Evolutionary conservation across 345 rosid species (phyloP).

Genomic region (Salix suchowensis): DNA sequence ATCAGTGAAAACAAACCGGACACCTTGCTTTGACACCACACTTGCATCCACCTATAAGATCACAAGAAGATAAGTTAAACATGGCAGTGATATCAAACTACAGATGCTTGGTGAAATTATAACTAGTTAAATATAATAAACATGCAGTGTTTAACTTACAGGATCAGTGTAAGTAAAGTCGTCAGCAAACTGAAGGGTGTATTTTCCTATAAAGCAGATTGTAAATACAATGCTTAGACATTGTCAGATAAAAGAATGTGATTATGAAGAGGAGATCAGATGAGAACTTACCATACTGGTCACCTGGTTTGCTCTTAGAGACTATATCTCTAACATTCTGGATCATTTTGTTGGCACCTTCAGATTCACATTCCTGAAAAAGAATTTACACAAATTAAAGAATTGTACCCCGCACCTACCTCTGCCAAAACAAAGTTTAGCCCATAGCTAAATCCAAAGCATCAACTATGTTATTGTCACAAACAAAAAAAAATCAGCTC

Average conservation of each 20-base stretch:
- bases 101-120: background rate
- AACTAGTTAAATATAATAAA: background rate
- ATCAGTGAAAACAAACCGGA: conserved; percentile 81
- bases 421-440: background rate
- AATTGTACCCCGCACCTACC: background rate
- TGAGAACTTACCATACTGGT: conserved; percentile 54
- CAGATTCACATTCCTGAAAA: conserved; percentile 85
- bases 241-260: background rate
- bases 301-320: conserved; percentile 66
- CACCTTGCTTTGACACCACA: conserved; percentile 87
- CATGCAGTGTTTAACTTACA: conserved; percentile 38
- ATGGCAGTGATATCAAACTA: background rate
- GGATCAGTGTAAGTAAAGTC: conserved; percentile 92
- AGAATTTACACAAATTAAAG: conserved; percentile 8
- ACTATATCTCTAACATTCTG: conserved; percentile 66
- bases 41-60: conserved; percentile 85
- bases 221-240: conserved; percentile 1
- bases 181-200: conserved; percentile 70
- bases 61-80: conserved; percentile 8
- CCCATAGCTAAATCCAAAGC: background rate
- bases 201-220: conserved; percentile 49
- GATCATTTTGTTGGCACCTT: conserved; percentile 84
- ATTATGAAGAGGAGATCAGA: background rate
- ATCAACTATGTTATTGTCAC: background rate
- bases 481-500: too few species aligned